These are phyloP conservation scores for Fusarium newnesense DNA, from an alignment of 2,329 filamentous ascomycete species.

Conservation along the genomic window DNA sequence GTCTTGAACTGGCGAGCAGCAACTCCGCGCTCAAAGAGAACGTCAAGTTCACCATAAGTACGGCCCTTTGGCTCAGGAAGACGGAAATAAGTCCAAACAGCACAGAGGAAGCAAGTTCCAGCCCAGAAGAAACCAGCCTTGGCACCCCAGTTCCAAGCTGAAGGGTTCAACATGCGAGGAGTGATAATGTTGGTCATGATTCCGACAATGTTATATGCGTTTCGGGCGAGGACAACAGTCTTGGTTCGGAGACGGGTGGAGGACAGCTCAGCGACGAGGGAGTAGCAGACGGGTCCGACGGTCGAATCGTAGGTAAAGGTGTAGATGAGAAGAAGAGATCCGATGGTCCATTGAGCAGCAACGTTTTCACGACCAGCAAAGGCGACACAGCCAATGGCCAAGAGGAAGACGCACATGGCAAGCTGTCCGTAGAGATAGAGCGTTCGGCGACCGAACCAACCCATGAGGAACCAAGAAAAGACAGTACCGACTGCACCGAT, in stretches of 20 bases:
- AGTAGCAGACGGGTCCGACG: slow-evolving; percentile 76
- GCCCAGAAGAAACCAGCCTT: slow-evolving; percentile 60
- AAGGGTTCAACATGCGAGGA: slow-evolving; percentile 59
- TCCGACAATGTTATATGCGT: slow-evolving; percentile 59
- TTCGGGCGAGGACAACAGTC: slow-evolving; percentile 57
- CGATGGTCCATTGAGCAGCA: slow-evolving; percentile 60
- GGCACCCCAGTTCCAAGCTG: slow-evolving; percentile 60
- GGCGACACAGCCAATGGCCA: slow-evolving; percentile 65
- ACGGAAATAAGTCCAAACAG: slow-evolving; percentile 62
- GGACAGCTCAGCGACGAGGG: slow-evolving; percentile 71
- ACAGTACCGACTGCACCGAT: slow-evolving; percentile 58
- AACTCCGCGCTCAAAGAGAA: slow-evolving; percentile 60
- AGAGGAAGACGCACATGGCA: slow-evolving; percentile 56
- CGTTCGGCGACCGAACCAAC: slow-evolving; percentile 56
- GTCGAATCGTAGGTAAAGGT: slow-evolving; percentile 55
- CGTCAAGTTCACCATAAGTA: slow-evolving; percentile 65
- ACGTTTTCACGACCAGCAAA: slow-evolving; percentile 57
- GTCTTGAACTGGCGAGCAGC: slow-evolving; percentile 55
- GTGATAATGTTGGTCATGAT: slow-evolving; percentile 60
- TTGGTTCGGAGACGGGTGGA: slow-evolving; percentile 59
- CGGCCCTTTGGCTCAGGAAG: slow-evolving; percentile 65
- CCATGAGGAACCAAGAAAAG: slow-evolving; percentile 58
- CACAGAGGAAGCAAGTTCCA: slow-evolving; percentile 55
- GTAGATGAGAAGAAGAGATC: slow-evolving; percentile 57
- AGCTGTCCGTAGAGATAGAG: slow-evolving; percentile 60